These are phyloP conservation scores for Solanum microdontum DNA, from an alignment of 257 asterid species.

Conservation along the genomic window DNA sequence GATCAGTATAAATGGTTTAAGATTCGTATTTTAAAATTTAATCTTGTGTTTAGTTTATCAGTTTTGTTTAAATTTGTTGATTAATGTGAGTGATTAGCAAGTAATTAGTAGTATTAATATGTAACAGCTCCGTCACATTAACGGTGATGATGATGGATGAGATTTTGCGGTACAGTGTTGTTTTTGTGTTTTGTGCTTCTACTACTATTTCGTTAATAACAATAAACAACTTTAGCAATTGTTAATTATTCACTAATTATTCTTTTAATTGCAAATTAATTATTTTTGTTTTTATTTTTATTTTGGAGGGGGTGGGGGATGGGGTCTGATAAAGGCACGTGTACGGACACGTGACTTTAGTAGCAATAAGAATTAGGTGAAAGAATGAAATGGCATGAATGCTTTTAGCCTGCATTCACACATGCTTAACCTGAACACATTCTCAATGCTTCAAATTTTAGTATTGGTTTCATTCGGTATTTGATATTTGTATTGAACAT, in stretches of 20 bases:
- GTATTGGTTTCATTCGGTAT: background rate
- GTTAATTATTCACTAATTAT: background rate
- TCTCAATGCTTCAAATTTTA: background rate
- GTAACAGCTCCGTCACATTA: constrained; percentile 18
- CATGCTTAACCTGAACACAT: background rate
- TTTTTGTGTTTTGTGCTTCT: constrained; percentile 15
- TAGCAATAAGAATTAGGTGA: constrained; percentile 44
- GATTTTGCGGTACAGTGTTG: constrained; percentile 11
- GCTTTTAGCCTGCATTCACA: constrained; percentile 2
- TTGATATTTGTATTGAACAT: background rate
- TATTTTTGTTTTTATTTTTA: no score
- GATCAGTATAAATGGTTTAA: background rate
- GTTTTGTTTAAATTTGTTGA: constrained; percentile 6
- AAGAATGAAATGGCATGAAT: constrained; percentile 46
- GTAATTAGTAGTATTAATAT: background rate
- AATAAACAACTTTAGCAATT: background rate
- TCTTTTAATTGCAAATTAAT: background rate
- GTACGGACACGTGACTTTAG: constrained; percentile 41
- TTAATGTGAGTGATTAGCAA: background rate
- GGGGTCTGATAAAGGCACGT: constrained; percentile 14
- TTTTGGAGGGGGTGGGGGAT: background rate
- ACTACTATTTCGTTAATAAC: background rate
- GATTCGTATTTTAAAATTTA: background rate
- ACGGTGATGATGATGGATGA: constrained; percentile 18
- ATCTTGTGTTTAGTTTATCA: background rate